Evolutionary conservation across 257 asterid species (phyloP).

Genomic region (Linderniella brevidens): DNA sequence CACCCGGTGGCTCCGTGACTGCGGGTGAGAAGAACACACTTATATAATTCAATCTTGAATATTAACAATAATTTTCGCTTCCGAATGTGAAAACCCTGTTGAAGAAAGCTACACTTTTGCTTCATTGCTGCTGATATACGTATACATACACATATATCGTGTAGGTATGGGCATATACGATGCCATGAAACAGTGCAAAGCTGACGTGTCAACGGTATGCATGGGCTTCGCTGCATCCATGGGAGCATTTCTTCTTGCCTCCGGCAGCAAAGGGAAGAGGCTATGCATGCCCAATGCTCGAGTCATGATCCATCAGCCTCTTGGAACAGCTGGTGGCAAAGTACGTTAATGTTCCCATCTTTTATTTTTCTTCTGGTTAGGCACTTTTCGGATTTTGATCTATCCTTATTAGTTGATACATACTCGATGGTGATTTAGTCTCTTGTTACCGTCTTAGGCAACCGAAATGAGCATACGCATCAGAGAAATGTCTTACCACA

Average conservation of each 20-base stretch:
- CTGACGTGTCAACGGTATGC: conserved; percentile 86
- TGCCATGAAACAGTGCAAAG: conserved; percentile 96
- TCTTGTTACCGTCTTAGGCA: conserved; percentile 25
- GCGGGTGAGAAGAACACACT: conserved; percentile 40
- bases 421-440: not conserved
- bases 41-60: too few relatives aligned
- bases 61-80: too few relatives aligned
- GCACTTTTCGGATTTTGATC: conserved; percentile 1
- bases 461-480: conserved; percentile 76
- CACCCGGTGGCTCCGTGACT: conserved; percentile 95
- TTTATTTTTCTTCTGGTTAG: conserved; percentile 1
- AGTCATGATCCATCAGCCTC: conserved; percentile 97
- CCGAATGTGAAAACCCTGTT: not conserved
- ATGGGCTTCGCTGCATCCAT: conserved; percentile 93
- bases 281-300: conserved; percentile 94
- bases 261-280: conserved; percentile 90
- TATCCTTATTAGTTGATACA: not conserved
- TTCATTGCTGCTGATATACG: not conserved
- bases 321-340: conserved; percentile 65
- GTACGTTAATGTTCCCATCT: conserved; percentile 10
- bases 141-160: not conserved
- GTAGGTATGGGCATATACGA: conserved; percentile 95
- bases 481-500: conserved; percentile 74
- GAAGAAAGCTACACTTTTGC: not conserved
- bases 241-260: conserved; percentile 86